phyloP scores from a whole-genome alignment of 2,329 filamentous ascomycete genomes.

The Aspergillus quadricinctus region DNA sequence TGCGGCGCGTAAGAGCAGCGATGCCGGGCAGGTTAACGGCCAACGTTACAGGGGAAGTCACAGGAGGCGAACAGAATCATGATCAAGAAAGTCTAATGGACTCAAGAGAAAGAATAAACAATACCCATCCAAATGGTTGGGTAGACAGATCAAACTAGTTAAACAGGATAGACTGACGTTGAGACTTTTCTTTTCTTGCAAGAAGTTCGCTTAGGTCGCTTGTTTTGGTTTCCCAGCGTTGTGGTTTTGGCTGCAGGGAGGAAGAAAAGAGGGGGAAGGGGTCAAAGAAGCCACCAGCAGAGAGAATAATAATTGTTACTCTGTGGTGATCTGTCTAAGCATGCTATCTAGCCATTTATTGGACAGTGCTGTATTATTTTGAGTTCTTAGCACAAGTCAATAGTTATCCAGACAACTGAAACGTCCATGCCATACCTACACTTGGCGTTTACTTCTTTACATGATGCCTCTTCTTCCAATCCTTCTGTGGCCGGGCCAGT shows the following conservation, averaged over 20 bases:
- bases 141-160: background rate
- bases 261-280: conserved; percentile 11
- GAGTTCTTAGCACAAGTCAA: background rate
- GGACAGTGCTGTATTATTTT: background rate
- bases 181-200: background rate
- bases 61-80: background rate
- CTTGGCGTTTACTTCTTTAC: background rate
- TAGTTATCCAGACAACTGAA: background rate
- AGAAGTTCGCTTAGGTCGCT: conserved; percentile 6
- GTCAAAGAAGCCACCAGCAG: conserved; percentile 7
- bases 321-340: background rate
- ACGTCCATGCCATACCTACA: background rate
- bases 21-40: conserved; percentile 5
- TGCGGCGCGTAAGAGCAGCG: background rate
- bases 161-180: background rate
- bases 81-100: background rate
- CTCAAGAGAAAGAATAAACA: background rate
- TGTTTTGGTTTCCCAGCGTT: conserved; percentile 22
- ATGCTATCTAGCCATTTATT: background rate
- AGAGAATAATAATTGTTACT: background rate
- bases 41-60: conserved; percentile 2
- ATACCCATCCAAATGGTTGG: background rate
- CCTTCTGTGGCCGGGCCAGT: background rate
- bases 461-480: background rate
- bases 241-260: conserved; percentile 32